Evolutionary conservation across 169 alveolate genomes (phyloP).

Genomic region (Eimeria necatrix): DNA sequence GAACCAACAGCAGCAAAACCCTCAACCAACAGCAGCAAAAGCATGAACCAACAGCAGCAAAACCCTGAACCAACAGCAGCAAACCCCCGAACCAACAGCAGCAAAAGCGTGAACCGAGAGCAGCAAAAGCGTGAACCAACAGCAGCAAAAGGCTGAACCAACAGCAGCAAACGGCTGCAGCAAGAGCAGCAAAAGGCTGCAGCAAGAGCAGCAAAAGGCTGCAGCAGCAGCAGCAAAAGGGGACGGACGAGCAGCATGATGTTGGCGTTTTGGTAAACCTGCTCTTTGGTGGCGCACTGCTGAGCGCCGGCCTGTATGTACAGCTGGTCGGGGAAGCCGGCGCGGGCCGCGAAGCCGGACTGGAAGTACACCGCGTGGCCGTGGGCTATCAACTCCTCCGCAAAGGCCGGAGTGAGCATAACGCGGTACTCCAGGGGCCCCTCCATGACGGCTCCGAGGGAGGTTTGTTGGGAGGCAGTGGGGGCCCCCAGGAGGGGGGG

Average conservation of each 20-base stretch:
- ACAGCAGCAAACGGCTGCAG: too few relatives aligned
- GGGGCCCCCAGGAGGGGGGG: background rate
- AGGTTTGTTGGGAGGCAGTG: background rate
- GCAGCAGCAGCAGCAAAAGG: background rate
- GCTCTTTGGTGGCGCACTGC: background rate
- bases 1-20: too few relatives aligned
- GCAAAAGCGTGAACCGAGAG: too few relatives aligned
- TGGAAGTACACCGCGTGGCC: constrained; percentile 74
- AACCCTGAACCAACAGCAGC: background rate
- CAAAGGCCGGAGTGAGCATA: constrained; percentile 67
- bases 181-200: background rate
- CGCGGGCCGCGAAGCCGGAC: constrained; percentile 55
- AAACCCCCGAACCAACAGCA: too few relatives aligned
- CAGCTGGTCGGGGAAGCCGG: constrained; percentile 69
- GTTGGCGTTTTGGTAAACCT: background rate
- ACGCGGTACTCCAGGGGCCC: constrained; percentile 42
- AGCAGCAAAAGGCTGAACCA: too few relatives aligned
- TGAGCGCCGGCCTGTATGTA: constrained; percentile 52
- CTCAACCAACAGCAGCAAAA: too few relatives aligned
- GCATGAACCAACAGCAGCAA: too few relatives aligned
- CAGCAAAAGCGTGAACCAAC: too few relatives aligned
- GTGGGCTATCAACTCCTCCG: constrained; percentile 11
- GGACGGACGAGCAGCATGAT: constrained; percentile 62
- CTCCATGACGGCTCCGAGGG: constrained; percentile 36
- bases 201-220: background rate